Conservation (phyloP, 2,329 filamentous ascomycete genomes). For the Rhytidhysteron rufulum region DNA sequence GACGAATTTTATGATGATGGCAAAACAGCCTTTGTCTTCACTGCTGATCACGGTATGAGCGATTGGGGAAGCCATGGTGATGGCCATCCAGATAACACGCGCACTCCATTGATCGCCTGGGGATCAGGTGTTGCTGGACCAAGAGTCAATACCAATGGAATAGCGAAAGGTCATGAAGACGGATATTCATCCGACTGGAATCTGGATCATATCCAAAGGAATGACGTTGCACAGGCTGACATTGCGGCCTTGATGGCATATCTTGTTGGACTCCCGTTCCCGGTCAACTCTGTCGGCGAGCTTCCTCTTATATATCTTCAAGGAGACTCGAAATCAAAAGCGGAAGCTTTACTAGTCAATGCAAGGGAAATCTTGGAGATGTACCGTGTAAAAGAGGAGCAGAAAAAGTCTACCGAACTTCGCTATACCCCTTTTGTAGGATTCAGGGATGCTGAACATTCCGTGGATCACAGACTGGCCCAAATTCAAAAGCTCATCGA, state of each 20-base stretch:
- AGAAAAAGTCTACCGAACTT: conserved; percentile 72
- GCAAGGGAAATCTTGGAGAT: conserved; percentile 87
- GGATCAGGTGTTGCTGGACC: conserved; percentile 85
- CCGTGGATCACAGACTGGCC: conserved; percentile 63
- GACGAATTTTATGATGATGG: conserved; percentile 78
- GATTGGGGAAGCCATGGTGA: conserved; percentile 99
- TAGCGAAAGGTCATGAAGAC: conserved; percentile 81
- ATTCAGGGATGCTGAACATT: conserved; percentile 61
- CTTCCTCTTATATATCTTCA: conserved; percentile 80
- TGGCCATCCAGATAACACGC: conserved; percentile 93
- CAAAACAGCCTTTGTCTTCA: conserved; percentile 93
- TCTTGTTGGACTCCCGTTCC: conserved; percentile 80
- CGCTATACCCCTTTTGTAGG: conserved; percentile 72
- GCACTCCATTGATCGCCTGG: conserved; percentile 90
- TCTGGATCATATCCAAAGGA: conserved; percentile 72
- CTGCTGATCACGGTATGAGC: conserved; percentile 97
- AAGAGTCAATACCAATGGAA: conserved; percentile 49
- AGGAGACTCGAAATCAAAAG: conserved; percentile 70
- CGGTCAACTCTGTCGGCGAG: conserved; percentile 93
- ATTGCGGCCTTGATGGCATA: conserved; percentile 95
- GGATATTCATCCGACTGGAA: conserved; percentile 84
- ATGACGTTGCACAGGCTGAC: conserved; percentile 93
- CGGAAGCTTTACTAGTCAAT: conserved; percentile 79
- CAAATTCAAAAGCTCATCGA: conserved; percentile 67
- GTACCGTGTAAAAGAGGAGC: conserved; percentile 88